Base-by-base conservation (phyloP, 2,329 filamentous ascomycete genomes). In the Elsinoe batatas region DNA sequence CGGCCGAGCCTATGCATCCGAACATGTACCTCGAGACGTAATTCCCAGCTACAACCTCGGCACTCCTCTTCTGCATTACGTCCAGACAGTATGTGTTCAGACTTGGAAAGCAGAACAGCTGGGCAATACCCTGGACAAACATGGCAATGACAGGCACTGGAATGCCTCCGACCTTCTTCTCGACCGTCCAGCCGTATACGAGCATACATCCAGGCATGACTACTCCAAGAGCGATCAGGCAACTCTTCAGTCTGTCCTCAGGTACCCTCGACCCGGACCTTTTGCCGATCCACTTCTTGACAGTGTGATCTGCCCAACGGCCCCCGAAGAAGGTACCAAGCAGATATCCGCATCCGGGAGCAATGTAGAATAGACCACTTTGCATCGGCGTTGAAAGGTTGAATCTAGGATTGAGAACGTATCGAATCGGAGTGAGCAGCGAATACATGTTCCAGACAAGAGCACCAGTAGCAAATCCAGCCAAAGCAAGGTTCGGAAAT, bases 71-170 rank as follows among this genome's bases (percentile, higher is more conserved):
- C 60, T 85, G 85, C 83, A 91, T 88, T 11, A 91, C 87, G 67
- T 93, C 87, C 38, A 93, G 70, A 66, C 87, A 91, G 69, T 93
- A 91, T 0, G 86, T 87, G 67, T 91, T 90, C 59, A 91, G 67
- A 47, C 79, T 81, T 0, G 85, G 85, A 64, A 89, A 90, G 62
- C 84, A 87, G 64, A 88, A 87, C 5, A 90, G 72, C 67, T 90
- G 85, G 0, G 81, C 84, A 0, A 89, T 76, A 1, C 86, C 87
- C 64, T 90, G 85, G 1, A 85, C 58, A 65, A 90, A 90, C 75
- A 91, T 83, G 62, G 81, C 80, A 6, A 89, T 75, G 1, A 89
- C 83, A 0, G 85, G 86, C 3, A 86, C 65, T 0, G 79, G 71
- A 2, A 83, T 72, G 0, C 79, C 80, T 1, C 80, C 79, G 1